Percentiles rank a stretch among this genome's conserved stretches.
Conservation (phyloP, 202 grass and related monocot species). For the Digitaria exilis region DNA sequence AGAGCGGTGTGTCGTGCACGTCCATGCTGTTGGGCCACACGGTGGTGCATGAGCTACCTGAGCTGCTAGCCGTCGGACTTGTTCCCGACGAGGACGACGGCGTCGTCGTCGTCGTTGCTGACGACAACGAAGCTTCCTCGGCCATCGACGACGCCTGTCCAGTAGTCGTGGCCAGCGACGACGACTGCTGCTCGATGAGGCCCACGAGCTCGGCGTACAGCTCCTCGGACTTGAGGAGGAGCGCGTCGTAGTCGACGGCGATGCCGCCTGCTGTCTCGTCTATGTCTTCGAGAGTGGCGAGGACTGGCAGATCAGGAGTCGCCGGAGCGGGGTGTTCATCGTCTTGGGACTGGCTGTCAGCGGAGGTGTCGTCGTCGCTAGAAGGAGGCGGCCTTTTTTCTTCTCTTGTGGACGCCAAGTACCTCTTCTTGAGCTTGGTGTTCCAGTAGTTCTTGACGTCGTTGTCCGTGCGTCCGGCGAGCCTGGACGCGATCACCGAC, state of each 20-base stretch:
- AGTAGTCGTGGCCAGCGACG: too few species aligned
- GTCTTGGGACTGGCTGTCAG: not conserved
- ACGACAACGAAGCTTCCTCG: too few species aligned
- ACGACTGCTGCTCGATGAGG: constrained; percentile 36
- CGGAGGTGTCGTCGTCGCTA: not conserved
- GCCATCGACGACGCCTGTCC: too few species aligned
- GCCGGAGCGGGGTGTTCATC: not conserved
- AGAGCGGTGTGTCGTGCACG: constrained; percentile 18
- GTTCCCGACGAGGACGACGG: not conserved
- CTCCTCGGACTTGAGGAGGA: constrained; percentile 46
- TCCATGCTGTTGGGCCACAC: constrained; percentile 20
- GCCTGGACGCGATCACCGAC: constrained; percentile 57
- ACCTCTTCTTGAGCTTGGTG: constrained; percentile 70
- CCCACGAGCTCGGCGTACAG: constrained; percentile 54
- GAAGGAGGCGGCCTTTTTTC: not conserved
- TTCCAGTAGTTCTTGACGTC: constrained; percentile 97
- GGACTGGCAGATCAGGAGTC: not conserved
- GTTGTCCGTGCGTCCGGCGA: constrained; percentile 72
- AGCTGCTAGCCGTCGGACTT: not conserved
- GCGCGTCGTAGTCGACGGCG: constrained; percentile 6
- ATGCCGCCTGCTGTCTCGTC: not conserved
- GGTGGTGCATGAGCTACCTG: constrained; percentile 12
- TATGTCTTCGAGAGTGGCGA: constrained; percentile 12
- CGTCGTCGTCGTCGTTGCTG: too few species aligned
- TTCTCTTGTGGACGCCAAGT: not conserved